Evolutionary conservation across 306 rosid species (phyloP).

Genomic region (Quercus variabilis): DNA sequence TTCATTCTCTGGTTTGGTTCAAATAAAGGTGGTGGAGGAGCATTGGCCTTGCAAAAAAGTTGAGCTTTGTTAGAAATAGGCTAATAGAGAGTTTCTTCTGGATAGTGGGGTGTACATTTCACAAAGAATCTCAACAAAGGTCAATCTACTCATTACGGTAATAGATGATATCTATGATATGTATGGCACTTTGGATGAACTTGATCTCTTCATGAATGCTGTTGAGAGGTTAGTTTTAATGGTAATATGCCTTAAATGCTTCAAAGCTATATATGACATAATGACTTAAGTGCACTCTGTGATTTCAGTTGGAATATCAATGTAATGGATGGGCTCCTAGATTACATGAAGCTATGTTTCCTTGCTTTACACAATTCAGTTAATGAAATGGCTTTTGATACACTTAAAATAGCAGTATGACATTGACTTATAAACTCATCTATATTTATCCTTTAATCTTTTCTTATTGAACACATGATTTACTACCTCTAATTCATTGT

Average conservation of each 20-base stretch:
- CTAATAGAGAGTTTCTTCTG: background rate
- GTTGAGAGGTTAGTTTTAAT: background rate
- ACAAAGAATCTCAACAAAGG: no score
- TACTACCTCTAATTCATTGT: no score
- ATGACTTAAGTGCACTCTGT: background rate
- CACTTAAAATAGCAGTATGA: no score
- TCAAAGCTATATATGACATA: background rate
- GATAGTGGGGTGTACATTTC: no score
- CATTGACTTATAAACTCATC: no score
- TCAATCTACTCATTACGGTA: no score
- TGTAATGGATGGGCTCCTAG: background rate
- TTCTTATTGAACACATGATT: no score
- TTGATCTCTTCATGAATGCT: background rate
- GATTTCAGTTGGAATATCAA: background rate
- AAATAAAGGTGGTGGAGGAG: conserved; percentile 7
- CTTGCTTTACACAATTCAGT: background rate
- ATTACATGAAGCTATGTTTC: background rate
- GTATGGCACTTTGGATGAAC: no score
- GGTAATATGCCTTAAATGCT: background rate
- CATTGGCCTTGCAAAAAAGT: background rate
- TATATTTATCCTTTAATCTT: no score
- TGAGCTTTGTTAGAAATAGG: conserved; percentile 22
- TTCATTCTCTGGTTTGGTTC: background rate
- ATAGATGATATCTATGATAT: no score
- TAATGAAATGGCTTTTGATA: no score